Evolutionary conservation across 2,329 filamentous ascomycete genomes (phyloP).

Genomic region (Ilyonectria sp.): DNA sequence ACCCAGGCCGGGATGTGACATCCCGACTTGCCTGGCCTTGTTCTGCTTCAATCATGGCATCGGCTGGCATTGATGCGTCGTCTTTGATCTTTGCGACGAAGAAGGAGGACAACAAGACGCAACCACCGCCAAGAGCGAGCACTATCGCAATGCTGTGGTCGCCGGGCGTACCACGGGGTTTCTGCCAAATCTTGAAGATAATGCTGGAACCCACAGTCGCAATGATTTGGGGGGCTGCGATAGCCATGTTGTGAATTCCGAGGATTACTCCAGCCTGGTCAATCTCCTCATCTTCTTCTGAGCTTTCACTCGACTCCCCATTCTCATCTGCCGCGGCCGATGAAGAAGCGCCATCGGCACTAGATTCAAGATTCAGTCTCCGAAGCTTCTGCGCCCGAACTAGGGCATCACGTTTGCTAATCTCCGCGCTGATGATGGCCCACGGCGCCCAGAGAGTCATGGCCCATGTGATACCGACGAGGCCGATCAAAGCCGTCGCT

Average conservation of each 20-base stretch:
- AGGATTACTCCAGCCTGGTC: slow-evolving; percentile 92
- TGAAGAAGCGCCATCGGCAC: slow-evolving; percentile 27
- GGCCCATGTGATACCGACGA: slow-evolving; percentile 93
- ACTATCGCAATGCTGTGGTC: slow-evolving; percentile 92
- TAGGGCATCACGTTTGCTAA: slow-evolving; percentile 82
- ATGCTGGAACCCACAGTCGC: slow-evolving; percentile 87
- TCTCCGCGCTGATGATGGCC: slow-evolving; percentile 94
- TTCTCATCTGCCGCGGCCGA: slow-evolving; percentile 29
- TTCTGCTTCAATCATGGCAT: slow-evolving; percentile 59
- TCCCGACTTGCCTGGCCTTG: slow-evolving; percentile 59
- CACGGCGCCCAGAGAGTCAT: slow-evolving; percentile 95
- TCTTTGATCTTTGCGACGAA: slow-evolving; percentile 79
- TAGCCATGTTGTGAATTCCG: slow-evolving; percentile 95
- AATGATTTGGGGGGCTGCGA: slow-evolving; percentile 92
- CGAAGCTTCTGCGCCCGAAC: slow-evolving; percentile 58
- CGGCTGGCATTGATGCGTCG: slow-evolving; percentile 60
- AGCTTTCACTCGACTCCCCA: slow-evolving; percentile 40
- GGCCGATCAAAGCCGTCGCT: slow-evolving; percentile 83
- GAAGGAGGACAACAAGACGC: slow-evolving; percentile 82
- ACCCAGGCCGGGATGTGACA: slow-evolving; percentile 21
- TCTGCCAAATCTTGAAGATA: slow-evolving; percentile 90
- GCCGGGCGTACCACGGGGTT: slow-evolving; percentile 85
- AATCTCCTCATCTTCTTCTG: slow-evolving; percentile 67
- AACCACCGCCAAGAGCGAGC: slow-evolving; percentile 85
- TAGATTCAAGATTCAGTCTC: slow-evolving; percentile 32